Base-by-base conservation (phyloP, 2,329 filamentous ascomycete species). In the Pseudogymnoascus sp. region DNA sequence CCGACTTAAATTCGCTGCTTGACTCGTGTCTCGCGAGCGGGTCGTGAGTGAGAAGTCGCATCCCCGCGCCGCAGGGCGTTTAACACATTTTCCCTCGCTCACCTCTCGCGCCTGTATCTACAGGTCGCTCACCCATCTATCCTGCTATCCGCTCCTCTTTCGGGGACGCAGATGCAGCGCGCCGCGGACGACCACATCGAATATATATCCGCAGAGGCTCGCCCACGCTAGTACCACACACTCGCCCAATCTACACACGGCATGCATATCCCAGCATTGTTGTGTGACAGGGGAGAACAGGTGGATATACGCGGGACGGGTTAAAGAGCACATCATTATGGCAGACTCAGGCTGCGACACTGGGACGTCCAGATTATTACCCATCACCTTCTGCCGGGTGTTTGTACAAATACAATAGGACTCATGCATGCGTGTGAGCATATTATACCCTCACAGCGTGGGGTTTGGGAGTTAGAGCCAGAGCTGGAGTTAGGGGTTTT, bases 1-100 rank as follows among this genome's bases (percentile, higher is more conserved):
- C 79, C 59, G 74, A 78, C 62, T 76, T 89, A 26, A 81, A 88
- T 67, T 76, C 73, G 41, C 77, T 88, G 14, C 75, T 88, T 60
- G 72, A 74, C 61, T 72, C 72, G 24, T 56, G 50, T 33, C 50
- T 56, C 10, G 50, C 50, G 26, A 56, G 50, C 50, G 50, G 50
- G n/a, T 56, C 50, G 26, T 56, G 50, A 56, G 28, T 56, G 50
- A 56, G n/a, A 19, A 33, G 50, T 19, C n/a, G 10, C 14, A 6
- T n/a, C 16, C 6, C 12, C 5, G n/a, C 50, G 50, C 28, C 46
- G 8, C 26, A n/a, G 10, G 26, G 28, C 50, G n/a, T 12, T 56
- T 33, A 19, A 14, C 28, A 31, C 46, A 56, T 10, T 33, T 56
- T 33, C 2, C 8, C 28, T 19, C 26, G n/a, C 28, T 53, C 46